Conservation (phyloP, 768 basidiomycete genomes). For the Lactifluus rugatus region DNA sequence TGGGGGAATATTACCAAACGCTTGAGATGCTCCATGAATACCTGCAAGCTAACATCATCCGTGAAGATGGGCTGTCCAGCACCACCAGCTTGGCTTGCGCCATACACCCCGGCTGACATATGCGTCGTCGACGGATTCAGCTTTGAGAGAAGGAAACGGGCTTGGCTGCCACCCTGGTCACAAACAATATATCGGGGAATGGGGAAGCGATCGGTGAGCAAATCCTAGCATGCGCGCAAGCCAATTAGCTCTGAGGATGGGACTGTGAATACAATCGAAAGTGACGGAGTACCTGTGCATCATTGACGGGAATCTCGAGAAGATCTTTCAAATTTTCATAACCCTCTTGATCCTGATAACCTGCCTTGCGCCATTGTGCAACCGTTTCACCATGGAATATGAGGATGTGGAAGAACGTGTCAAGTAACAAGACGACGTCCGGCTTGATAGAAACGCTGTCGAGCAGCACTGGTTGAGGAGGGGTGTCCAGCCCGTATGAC, state of each 20-base stretch:
- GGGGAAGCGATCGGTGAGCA: slow-evolving; percentile 91
- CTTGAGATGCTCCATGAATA: slow-evolving; percentile 97
- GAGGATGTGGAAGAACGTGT: slow-evolving; percentile 99
- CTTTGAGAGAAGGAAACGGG: slow-evolving; percentile 94
- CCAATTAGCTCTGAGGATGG: neutral
- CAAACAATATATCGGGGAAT: slow-evolving; percentile 97
- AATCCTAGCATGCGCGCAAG: slow-evolving; percentile 47
- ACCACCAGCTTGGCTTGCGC: slow-evolving; percentile 53
- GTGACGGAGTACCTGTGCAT: slow-evolving; percentile 61
- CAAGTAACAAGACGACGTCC: slow-evolving; percentile 91
- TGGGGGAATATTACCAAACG: slow-evolving; percentile 52
- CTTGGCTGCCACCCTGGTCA: slow-evolving; percentile 95
- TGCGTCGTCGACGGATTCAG: slow-evolving; percentile 98
- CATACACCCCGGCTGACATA: slow-evolving; percentile 87
- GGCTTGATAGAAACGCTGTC: slow-evolving; percentile 97
- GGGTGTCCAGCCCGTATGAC: slow-evolving; percentile 92
- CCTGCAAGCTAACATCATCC: slow-evolving; percentile 95
- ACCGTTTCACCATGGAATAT: slow-evolving; percentile 99
- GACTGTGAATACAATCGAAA: neutral
- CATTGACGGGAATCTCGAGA: slow-evolving; percentile 72
- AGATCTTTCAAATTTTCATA: slow-evolving; percentile 98
- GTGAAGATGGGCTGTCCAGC: slow-evolving; percentile 94
- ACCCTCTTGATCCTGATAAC: slow-evolving; percentile 97
- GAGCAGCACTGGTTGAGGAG: slow-evolving; percentile 87
- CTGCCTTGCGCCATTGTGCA: slow-evolving; percentile 96